phyloP scores from a whole-genome alignment of 805 yeast species.

The Saccharomycopsis selenospora region DNA sequence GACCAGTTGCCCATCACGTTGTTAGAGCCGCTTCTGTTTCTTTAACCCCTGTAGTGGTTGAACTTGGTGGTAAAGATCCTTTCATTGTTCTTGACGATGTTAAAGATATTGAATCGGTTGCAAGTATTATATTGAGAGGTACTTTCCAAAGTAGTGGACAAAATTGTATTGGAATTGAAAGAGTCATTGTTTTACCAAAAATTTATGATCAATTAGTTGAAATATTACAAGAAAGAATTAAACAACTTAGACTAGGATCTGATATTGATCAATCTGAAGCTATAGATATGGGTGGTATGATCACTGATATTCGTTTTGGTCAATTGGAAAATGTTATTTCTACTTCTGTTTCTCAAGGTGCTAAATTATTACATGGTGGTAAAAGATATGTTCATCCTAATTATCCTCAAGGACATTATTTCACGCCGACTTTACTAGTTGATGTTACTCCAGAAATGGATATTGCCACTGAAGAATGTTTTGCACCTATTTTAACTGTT shows the following conservation, averaged over 20 bases:
- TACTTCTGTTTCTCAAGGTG: slow-evolving; percentile 78
- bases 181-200: slow-evolving; percentile 74
- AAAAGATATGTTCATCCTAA: slow-evolving; percentile 75
- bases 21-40: slow-evolving; percentile 74
- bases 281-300: slow-evolving; percentile 95
- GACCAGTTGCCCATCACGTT: slow-evolving; percentile 87
- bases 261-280: slow-evolving; percentile 86
- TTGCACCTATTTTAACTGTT: slow-evolving; percentile 84
- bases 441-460: slow-evolving; percentile 74
- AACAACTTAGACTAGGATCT: slow-evolving; percentile 69
- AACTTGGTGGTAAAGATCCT: slow-evolving; percentile 95
- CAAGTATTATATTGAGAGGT: slow-evolving; percentile 87
- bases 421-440: slow-evolving; percentile 79
- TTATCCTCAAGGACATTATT: slow-evolving; percentile 93
- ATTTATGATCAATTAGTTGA: slow-evolving; percentile 58
- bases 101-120: slow-evolving; percentile 44
- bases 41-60: slow-evolving; percentile 93
- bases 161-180: slow-evolving; percentile 95
- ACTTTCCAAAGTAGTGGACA: slow-evolving; percentile 97
- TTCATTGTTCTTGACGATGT: slow-evolving; percentile 80
- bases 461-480: slow-evolving; percentile 84
- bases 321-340: slow-evolving; percentile 57
- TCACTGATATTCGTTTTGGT: slow-evolving; percentile 68
- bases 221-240: slow-evolving; percentile 51
- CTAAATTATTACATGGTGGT: slow-evolving; percentile 76